Percentiles rank a stretch among this genome's conserved stretches.
Evolutionary conservation across 2,329 filamentous ascomycete species (phyloP).

Genomic region (Microthyrium microscopicum): DNA sequence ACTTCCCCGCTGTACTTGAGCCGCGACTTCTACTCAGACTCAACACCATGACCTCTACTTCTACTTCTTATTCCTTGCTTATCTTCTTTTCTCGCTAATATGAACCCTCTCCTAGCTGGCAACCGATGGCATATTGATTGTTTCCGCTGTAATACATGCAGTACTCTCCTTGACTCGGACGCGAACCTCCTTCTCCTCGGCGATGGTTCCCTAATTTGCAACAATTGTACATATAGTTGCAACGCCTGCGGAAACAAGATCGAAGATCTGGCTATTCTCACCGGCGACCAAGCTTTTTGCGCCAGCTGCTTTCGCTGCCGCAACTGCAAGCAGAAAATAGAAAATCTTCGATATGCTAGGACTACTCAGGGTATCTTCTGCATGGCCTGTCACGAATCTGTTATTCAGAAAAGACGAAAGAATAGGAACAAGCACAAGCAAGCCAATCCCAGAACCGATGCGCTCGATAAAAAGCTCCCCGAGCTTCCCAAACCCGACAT

Average conservation of each 20-base stretch:
- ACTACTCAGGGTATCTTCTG: conserved; percentile 98
- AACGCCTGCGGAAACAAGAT: conserved; percentile 95
- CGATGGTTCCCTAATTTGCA: conserved; percentile 95
- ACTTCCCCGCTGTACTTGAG: background rate
- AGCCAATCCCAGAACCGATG: conserved; percentile 21
- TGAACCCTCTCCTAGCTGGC: conserved; percentile 46
- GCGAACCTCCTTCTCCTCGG: conserved; percentile 93
- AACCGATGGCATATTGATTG: conserved; percentile 98
- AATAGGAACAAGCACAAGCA: conserved; percentile 45
- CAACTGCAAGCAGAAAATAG: conserved; percentile 97
- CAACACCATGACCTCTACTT: background rate
- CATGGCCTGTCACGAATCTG: conserved; percentile 94
- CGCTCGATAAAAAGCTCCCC: conserved; percentile 76
- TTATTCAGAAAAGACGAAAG: conserved; percentile 86
- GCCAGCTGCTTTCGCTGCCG: conserved; percentile 92
- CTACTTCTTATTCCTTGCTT: conserved; percentile 6
- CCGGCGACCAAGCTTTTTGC: conserved; percentile 94
- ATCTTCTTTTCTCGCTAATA: conserved; percentile 11
- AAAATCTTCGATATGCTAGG: conserved; percentile 91
- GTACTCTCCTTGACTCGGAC: conserved; percentile 90
- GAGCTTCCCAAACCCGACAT: conserved; percentile 68
- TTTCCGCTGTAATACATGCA: conserved; percentile 93
- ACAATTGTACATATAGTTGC: conserved; percentile 98
- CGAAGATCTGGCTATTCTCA: conserved; percentile 91
- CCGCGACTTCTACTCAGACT: background rate